Evolutionary conservation across 768 basidiomycete species (phyloP), one percentile per base, ranked within the genome.

Genomic region (Cystofilobasidium macerans): DNA sequence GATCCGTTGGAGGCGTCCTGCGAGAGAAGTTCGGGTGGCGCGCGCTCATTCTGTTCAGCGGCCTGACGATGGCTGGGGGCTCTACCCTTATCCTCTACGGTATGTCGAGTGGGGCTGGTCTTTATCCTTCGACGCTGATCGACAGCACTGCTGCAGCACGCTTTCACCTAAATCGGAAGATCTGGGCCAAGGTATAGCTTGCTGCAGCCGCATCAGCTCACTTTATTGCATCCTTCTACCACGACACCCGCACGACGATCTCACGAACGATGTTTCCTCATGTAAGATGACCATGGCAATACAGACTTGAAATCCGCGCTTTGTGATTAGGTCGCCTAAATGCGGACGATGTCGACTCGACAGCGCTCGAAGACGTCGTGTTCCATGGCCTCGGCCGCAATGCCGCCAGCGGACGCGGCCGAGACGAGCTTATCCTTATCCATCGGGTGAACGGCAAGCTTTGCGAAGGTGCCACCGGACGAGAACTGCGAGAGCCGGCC

Each of bases 401-500:
- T 71, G 35, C 69, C 69, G 12, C 63, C 57, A n/a, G 58, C 65
- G 47, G 61, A 67, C 16, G 36, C 64, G 0, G 59, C 69, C 9
- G 48, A 33, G 9, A 63, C 71, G 22, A 77, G 69, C 59, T 73
- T 69, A 0, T 57, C 67, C 58, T 71, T 65, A n/a, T 71, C 57
- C 40, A 72, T 69, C 5, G 79, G 78, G 47, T 79, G 76, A 33
- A 80, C 71, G 18, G 71, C 69, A 33, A 80, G 63, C 48, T 76
- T 74, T 30, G 78, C 77, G 45, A 75, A 80, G 40, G 78, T 78
- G 0, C 79, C 79, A 2, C 74, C 77, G n/a, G 75, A 62, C 40
- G 72, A 70, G 5, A 73, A 61, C 54, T 75, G 71, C 26, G 72
- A 70, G 22, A 92, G 76, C 71, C 82, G 85, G 0, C 88, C 88